Percentiles rank a stretch among this genome's conserved stretches.
Conservation (phyloP, 257 asterid species). For the Lycium barbarum region DNA sequence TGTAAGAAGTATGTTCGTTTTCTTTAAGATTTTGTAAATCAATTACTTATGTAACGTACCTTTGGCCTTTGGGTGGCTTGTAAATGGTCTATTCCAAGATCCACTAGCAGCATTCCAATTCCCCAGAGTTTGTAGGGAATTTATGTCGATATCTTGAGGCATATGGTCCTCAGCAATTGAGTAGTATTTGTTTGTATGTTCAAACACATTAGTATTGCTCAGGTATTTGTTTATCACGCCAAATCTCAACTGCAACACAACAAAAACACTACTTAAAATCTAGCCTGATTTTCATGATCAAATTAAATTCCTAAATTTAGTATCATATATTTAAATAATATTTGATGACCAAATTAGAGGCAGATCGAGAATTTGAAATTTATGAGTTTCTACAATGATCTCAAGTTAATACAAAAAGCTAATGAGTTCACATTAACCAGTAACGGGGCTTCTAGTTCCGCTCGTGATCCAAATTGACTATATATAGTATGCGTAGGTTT, state of each 20-base stretch:
- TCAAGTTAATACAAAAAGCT: too few relatives aligned
- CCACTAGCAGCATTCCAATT: constrained; percentile 55
- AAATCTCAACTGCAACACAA: constrained; percentile 59
- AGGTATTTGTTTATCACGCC: constrained; percentile 54
- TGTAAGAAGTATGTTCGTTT: background rate
- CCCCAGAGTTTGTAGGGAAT: constrained; percentile 50
- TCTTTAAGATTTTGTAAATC: too few relatives aligned
- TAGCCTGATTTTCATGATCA: background rate
- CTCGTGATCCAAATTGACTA: too few relatives aligned
- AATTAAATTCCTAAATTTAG: background rate
- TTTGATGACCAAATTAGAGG: too few relatives aligned
- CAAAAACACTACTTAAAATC: background rate
- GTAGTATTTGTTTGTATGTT: constrained; percentile 65
- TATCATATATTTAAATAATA: too few relatives aligned
- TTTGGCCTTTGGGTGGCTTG: constrained; percentile 87
- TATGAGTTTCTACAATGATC: too few relatives aligned
- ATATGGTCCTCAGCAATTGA: constrained; percentile 64
- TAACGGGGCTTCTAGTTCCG: too few relatives aligned
- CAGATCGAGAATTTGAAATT: too few relatives aligned
- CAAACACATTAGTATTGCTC: constrained; percentile 69
- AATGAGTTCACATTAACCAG: too few relatives aligned
- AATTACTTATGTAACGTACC: constrained; percentile 42
- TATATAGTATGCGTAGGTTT: background rate
- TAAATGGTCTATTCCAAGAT: constrained; percentile 70
- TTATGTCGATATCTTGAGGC: constrained; percentile 67